Evolutionary conservation across 768 basidiomycete genomes (phyloP).

Genomic region (Suillus placidus): DNA sequence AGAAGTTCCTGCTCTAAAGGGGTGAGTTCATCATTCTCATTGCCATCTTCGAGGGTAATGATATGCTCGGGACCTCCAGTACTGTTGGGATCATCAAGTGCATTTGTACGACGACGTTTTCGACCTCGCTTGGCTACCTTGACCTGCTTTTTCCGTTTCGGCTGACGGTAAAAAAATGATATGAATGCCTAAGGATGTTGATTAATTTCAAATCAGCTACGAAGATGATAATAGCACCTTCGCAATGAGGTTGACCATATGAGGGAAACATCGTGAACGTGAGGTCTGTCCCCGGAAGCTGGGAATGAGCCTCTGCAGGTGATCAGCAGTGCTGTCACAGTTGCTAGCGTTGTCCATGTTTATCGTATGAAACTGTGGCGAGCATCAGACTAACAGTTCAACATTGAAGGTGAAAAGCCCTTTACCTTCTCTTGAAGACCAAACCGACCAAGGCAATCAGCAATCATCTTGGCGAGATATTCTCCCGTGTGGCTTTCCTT

Average conservation of each 20-base stretch:
- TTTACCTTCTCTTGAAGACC: slow-evolving; percentile 18
- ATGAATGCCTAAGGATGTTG: neutral
- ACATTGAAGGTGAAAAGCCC: too few species aligned
- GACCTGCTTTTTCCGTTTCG: neutral
- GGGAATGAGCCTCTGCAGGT: slow-evolving; percentile 24
- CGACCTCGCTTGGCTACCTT: neutral
- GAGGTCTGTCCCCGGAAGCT: slow-evolving; percentile 24
- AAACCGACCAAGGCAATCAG: slow-evolving; percentile 30
- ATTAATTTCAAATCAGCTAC: neutral
- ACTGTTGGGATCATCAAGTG: neutral
- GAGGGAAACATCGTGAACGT: slow-evolving; percentile 31
- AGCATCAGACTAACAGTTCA: too few species aligned
- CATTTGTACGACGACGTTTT: neutral
- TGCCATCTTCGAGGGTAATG: neutral
- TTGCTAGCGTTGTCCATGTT: slow-evolving; percentile 39
- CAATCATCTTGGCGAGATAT: slow-evolving; percentile 31
- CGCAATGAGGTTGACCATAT: slow-evolving; percentile 37
- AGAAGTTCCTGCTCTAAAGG: neutral
- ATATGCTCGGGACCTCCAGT: neutral
- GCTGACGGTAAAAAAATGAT: neutral
- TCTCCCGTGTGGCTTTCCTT: slow-evolving; percentile 25
- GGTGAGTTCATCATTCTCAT: neutral
- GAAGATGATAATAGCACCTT: slow-evolving; percentile 24
- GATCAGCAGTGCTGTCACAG: slow-evolving; percentile 29
- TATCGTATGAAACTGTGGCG: slow-evolving; percentile 27